phyloP scores from a whole-genome alignment of 1,284 basidiomycete species.

The Fomitopsis palustris region DNA sequence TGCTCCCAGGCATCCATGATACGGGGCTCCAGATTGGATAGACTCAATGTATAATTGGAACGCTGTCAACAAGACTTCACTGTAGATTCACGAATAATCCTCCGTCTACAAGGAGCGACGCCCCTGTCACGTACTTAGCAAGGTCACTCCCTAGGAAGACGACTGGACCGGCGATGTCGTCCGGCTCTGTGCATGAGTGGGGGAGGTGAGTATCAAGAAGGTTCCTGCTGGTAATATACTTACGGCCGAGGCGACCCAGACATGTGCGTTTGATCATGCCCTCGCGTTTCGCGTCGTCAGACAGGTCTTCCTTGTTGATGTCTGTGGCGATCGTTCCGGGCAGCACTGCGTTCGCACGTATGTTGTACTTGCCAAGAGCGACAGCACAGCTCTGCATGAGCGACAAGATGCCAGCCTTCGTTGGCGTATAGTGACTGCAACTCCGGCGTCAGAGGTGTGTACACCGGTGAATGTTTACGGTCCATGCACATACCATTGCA shows the following conservation, averaged over 20 bases:
- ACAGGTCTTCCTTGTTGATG: constrained; percentile 77
- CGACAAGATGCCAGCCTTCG: constrained; percentile 77
- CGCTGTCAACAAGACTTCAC: constrained; percentile 25
- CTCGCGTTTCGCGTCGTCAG: constrained; percentile 56
- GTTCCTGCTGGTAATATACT: constrained; percentile 14
- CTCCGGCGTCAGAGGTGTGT: constrained; percentile 1
- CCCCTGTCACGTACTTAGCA: constrained; percentile 71
- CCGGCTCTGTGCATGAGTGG: constrained; percentile 42
- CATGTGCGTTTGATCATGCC: constrained; percentile 68
- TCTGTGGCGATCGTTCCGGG: constrained; percentile 76
- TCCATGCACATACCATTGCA: constrained; percentile 54
- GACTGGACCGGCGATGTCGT: constrained; percentile 75
- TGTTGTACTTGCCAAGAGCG: constrained; percentile 72
- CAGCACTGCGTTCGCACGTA: constrained; percentile 67
- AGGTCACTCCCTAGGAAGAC: constrained; percentile 77
- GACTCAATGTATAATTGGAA: neutral
- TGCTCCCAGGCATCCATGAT: neutral
- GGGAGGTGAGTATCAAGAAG: neutral
- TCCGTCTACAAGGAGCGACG: constrained; percentile 72
- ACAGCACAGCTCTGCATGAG: constrained; percentile 84
- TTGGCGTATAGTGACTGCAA: constrained; percentile 73
- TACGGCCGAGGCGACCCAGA: constrained; percentile 65
- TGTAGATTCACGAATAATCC: constrained; percentile 80
- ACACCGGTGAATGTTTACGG: neutral
- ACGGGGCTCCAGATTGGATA: no score